Evolutionary conservation across 208 protist species (phyloP).

Genomic region (Crithidia expoeki): DNA sequence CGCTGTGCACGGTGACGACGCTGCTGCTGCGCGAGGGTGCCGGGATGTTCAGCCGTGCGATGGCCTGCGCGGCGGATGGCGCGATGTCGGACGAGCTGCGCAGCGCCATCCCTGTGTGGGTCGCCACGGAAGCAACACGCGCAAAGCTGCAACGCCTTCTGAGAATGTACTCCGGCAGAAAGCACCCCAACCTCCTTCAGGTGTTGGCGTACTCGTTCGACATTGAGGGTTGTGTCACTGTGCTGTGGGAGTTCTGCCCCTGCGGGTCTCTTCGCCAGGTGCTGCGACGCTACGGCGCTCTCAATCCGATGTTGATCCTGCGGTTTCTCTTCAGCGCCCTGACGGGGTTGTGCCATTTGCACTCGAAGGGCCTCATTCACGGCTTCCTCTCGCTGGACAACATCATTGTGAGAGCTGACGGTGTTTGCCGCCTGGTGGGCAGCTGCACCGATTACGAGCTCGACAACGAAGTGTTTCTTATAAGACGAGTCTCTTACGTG

Average conservation of each 20-base stretch:
- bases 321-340: constrained; percentile 60
- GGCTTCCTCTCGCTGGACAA: constrained; percentile 68
- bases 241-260: constrained; percentile 47
- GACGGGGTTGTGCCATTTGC: constrained; percentile 57
- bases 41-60: not conserved
- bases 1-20: constrained; percentile 13
- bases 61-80: constrained; percentile 1
- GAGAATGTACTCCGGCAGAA: not conserved
- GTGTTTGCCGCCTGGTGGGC: constrained; percentile 67
- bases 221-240: constrained; percentile 15
- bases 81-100: constrained; percentile 13
- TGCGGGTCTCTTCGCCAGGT: constrained; percentile 42
- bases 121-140: not conserved
- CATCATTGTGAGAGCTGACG: constrained; percentile 58
- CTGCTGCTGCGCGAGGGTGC: constrained; percentile 12
- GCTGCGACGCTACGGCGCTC: constrained; percentile 31
- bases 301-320: constrained; percentile 21
- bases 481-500: constrained; percentile 52
- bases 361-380: constrained; percentile 58
- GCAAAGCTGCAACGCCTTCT: not conserved
- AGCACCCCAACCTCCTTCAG: constrained; percentile 26
- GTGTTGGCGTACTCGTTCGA: constrained; percentile 11
- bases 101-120: constrained; percentile 11
- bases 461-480: constrained; percentile 25
- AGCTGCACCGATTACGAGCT: constrained; percentile 35